These are phyloP conservation scores for Echria macrotheca DNA, from an alignment of 495 filamentous ascomycete species.

Conservation along the genomic window DNA sequence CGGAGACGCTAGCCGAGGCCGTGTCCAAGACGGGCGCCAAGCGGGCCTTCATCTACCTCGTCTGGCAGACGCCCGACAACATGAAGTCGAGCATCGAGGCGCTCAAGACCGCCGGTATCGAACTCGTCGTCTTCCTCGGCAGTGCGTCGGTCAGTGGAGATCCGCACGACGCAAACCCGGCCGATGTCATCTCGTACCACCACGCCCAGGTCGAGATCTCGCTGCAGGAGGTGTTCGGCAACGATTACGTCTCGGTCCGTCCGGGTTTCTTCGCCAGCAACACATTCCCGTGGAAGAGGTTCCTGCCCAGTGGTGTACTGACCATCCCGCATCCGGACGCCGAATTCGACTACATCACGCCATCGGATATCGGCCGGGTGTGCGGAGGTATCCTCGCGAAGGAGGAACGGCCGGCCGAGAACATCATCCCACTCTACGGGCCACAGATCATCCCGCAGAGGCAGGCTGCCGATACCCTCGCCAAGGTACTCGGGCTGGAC, in stretches of 20 bases:
- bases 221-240: conserved; percentile 15
- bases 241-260: conserved; percentile 7
- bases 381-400: conserved; percentile 1
- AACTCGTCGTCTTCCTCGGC: conserved; percentile 19
- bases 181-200: conserved; percentile 1
- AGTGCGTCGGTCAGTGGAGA: conserved; percentile 4
- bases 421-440: not conserved
- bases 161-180: not conserved
- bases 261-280: conserved; percentile 17
- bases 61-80: not conserved
- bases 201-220: conserved; percentile 18
- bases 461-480: conserved; percentile 2
- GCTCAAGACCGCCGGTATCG: conserved; percentile 14
- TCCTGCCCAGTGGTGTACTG: not conserved
- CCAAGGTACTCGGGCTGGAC: conserved; percentile 7
- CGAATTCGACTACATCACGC: conserved; percentile 14
- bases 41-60: conserved; percentile 17
- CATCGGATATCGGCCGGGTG: conserved; percentile 15
- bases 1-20: conserved; percentile 8
- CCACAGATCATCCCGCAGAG: conserved; percentile 9
- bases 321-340: not conserved
- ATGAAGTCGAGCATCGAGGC: conserved; percentile 8
- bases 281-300: not conserved
- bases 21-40: conserved; percentile 14
- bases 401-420: not conserved